Percentiles rank a stretch among this genome's conserved stretches.
Evolutionary conservation across 495 filamentous ascomycete genomes (phyloP).

Genomic region (Margaritispora aquatica): DNA sequence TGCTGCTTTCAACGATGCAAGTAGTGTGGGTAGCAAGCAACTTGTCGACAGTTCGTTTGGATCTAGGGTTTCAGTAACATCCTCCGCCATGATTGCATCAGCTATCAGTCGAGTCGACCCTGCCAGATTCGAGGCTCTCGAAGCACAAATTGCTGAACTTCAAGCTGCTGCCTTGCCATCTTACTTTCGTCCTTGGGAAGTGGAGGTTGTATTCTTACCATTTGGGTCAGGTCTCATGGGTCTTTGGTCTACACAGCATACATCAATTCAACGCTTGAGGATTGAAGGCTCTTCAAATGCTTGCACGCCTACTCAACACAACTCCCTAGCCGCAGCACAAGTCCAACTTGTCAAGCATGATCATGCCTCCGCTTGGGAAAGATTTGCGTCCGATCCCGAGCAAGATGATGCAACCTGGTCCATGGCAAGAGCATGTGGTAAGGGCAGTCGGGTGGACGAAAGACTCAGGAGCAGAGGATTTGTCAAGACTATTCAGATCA

Average conservation of each 20-base stretch:
- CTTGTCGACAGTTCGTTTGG: constrained; percentile 20
- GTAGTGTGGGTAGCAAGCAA: constrained; percentile 31
- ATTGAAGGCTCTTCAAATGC: constrained; percentile 33
- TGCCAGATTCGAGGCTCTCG: constrained; percentile 46
- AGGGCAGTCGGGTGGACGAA: constrained; percentile 47
- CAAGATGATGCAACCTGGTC: constrained; percentile 15
- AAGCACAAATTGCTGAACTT: constrained; percentile 48
- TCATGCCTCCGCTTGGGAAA: constrained; percentile 38
- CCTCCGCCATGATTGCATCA: constrained; percentile 27
- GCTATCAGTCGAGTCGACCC: constrained; percentile 30
- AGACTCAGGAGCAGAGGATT: constrained; percentile 61
- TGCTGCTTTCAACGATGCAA: constrained; percentile 36
- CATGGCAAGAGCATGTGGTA: constrained; percentile 50
- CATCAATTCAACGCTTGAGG: constrained; percentile 37
- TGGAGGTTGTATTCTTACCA: constrained; percentile 64
- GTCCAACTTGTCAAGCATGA: constrained; percentile 26
- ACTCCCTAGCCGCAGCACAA: constrained; percentile 34
- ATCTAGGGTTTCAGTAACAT: constrained; percentile 39
- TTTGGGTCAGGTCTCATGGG: constrained; percentile 52
- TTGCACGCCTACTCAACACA: constrained; percentile 51
- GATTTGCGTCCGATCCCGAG: constrained; percentile 31
- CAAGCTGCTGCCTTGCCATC: constrained; percentile 50
- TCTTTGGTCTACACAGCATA: constrained; percentile 51
- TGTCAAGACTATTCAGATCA: constrained; percentile 51
- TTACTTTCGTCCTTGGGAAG: constrained; percentile 52